Evolutionary conservation across 2,329 filamentous ascomycete species (phyloP), one percentile per base, ranked within the genome.

Genomic region (Tricladium varicosporioides): DNA sequence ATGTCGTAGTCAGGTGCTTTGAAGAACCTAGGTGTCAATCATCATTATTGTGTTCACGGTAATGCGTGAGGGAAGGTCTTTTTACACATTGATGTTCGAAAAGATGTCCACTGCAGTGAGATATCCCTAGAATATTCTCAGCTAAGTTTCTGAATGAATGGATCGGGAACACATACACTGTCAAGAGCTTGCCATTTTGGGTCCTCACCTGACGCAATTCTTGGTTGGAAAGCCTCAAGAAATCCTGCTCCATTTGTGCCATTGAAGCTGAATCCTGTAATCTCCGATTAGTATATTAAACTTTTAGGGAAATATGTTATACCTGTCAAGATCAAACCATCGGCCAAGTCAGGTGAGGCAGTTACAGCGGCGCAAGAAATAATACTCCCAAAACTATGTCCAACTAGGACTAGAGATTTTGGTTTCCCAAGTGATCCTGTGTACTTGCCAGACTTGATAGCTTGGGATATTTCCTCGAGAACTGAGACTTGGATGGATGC

Each of bases 341-440:
- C 78, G 43, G 78, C 82, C 56, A 81, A 73, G 53, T 74, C 66
- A 1, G 82, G 82, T 63, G 81, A 72, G 56, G 73, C 67, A 43
- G 75, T 74, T 9, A 80, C 77, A 18, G 87, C 73, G 49, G 72
- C 76, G 69, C 82, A 84, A 4, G 77, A 80, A 63, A 83, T 80
- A 10, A 78, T 70, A 0, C 82, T 82, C 42, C 85, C 85, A 63
- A 84, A 87, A 0, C 80, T 84, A 73, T 88, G 84, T 11, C 84
- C 85, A 14, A 85, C 74, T 66, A 87, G 83, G 14, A 84, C 72
- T 19, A 83, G 71, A 63, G 79, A 76, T 8, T 58, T 49, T 19
- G 67, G 53, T 56, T 49, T 58, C 64, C 64, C 48, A 48, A 59
- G 22, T 48, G 49, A 49, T 46, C 50, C 61, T 61, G 67, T 55